Evolutionary conservation across 1,284 basidiomycete species (phyloP).

Genomic region (Coniophora puteana): DNA sequence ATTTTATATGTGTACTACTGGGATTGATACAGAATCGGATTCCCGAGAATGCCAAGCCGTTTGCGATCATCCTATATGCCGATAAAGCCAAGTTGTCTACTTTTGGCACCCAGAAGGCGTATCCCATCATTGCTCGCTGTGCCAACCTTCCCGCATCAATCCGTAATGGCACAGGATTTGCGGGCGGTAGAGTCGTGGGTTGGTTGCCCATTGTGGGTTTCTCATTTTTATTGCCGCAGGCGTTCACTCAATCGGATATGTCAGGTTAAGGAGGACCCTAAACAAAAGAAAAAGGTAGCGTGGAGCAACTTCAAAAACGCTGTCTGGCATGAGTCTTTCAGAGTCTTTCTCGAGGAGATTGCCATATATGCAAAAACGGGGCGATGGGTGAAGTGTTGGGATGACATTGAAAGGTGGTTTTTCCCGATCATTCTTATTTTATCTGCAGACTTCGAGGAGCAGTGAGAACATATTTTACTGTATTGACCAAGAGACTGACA

Average conservation of each 20-base stretch:
- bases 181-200: slow-evolving; percentile 35
- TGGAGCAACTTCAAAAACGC: slow-evolving; percentile 28
- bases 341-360: slow-evolving; percentile 9
- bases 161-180: slow-evolving; percentile 30
- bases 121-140: slow-evolving; percentile 36
- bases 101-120: slow-evolving; percentile 37
- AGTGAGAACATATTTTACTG: slow-evolving; percentile 9
- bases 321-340: slow-evolving; percentile 20
- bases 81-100: slow-evolving; percentile 41
- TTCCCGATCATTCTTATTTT: slow-evolving; percentile 11
- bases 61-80: slow-evolving; percentile 32
- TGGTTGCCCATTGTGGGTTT: slow-evolving; percentile 38
- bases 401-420: not conserved
- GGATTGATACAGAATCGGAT: slow-evolving; percentile 9
- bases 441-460: slow-evolving; percentile 14
- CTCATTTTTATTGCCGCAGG: not conserved
- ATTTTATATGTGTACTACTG: not conserved
- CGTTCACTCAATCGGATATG: not conserved
- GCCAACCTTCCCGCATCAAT: slow-evolving; percentile 32
- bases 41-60: slow-evolving; percentile 14
- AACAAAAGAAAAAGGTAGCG: slow-evolving; percentile 17
- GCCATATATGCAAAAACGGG: slow-evolving; percentile 9
- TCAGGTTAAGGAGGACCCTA: slow-evolving; percentile 21
- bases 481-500: not conserved
- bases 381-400: slow-evolving; percentile 3